Evolutionary conservation across 345 rosid genomes (phyloP), one percentile per base, ranked within the genome.

Genomic region (Camelina hispida): DNA sequence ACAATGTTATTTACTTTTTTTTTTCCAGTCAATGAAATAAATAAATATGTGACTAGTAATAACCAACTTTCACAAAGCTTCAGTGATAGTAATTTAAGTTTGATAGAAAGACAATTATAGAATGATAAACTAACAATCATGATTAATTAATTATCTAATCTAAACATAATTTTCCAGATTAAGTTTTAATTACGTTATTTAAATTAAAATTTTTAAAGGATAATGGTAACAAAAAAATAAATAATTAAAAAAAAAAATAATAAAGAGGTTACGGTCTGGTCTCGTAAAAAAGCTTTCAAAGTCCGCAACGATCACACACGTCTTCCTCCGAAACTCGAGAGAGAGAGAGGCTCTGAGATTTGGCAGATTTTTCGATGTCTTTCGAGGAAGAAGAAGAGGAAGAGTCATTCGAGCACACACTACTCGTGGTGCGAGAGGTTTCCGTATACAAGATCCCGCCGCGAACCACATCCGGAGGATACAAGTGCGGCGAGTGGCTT

Each of bases 401-500:
- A 44, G 99, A 95, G 66, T 74, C 91, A 17, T 69, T 89, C 35
- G 98, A 92, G 86, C 99, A 90, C 81, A 95, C 98, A 47, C 96
- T 95, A 14, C 93, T 95, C 8, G 96, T 92, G 6, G 99, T 95
- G 54, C 98, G 96, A 34, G 99, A 95, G 63, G 99, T 95, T 58
- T 77, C 86, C 71, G 89, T 95, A 11, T 95, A 75, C 91, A 95
- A 92, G 81, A 95, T 95, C 82, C 97, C 97, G 3, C 98, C 99
- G 38, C 90, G 97, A 47, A 80, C 90, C 63, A 95, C 97, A 44
- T 90, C 98, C 48, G 98, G 97, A 17, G 97, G 98, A 16, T 95
- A 95, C 88, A 95, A 95, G 78, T 95, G 99, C 84, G 98, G 99
- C 20, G 99, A 95, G 74, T 95, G 99, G 99, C 83, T 95, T 40